Evolutionary conservation across 2,329 filamentous ascomycete genomes (phyloP), one percentile per base, ranked within the genome.

Genomic region (Colletotrichum coccodes): DNA sequence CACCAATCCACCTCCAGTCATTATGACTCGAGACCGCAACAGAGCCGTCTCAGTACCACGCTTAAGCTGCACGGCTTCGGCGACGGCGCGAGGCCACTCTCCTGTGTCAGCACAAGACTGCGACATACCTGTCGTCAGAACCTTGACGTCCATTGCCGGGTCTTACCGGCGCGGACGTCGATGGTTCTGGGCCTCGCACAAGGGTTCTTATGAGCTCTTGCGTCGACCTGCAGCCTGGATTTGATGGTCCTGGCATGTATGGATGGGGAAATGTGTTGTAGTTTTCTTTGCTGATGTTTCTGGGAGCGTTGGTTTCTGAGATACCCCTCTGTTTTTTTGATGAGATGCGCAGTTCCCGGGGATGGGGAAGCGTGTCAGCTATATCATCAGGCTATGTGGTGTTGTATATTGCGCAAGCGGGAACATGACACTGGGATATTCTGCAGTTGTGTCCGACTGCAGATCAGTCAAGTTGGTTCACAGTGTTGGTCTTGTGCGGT

Each of bases 271-370:
- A 23, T 53, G 14, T 60, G 38, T 60, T 47, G 44, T 64, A 64
- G 44, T 58, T 30, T 57, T 59, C 42, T 54, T 56, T 50, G 52
- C 44, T 65, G 60, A 56, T 64, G 21, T 49, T 32, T 63, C 26
- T 56, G 60, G 70, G 63, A 71, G 60, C 68, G 54, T 64, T 71
- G 68, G 56, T 71, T 71, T 68, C 59, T 62, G 70, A 71, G 67
- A 71, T 71, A 71, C 68, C 70, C 70, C 68, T 70, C 70, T 71
- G 68, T 68, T 70, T 70, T 70, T 40, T 52, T 60, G 65, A 68
- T 68, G 42, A 65, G 65, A 65, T 42, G 28, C 47, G n/a, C 23
- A 28, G 5, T 56, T 18, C 54, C 26, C 8, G 21, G 34, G 26
- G 34, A 50, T 42, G 54, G 65, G n/a, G 38, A 46, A 30, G 47